Conservation (phyloP, 2,329 filamentous ascomycete genomes). For the Cladosporium velox region DNA sequence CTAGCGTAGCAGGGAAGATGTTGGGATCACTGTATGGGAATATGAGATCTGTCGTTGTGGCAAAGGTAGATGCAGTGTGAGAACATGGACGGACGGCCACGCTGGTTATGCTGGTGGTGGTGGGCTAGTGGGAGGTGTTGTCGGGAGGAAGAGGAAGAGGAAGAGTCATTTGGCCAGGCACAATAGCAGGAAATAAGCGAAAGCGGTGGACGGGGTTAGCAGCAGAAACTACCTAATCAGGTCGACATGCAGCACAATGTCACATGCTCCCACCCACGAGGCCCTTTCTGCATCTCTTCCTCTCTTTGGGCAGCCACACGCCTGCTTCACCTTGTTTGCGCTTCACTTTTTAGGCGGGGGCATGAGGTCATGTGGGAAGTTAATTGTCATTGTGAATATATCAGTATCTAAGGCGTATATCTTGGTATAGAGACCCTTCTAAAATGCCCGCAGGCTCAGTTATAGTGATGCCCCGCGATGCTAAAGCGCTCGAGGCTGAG, state of each 20-base stretch:
- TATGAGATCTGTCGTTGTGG: conserved; percentile 21
- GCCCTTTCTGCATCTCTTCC: neutral
- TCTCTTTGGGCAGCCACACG: conserved; percentile 3
- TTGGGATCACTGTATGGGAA: conserved; percentile 15
- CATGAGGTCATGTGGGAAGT: conserved; percentile 2
- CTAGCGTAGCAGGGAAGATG: neutral
- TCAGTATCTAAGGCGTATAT: neutral
- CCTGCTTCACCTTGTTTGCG: neutral
- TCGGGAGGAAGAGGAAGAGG: conserved; percentile 4
- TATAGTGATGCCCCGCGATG: neutral
- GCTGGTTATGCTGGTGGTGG: neutral
- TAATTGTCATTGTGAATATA: neutral
- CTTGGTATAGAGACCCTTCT: neutral
- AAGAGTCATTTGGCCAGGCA: conserved; percentile 10
- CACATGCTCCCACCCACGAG: conserved; percentile 3
- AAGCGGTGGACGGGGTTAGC: conserved; percentile 19
- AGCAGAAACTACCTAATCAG: neutral
- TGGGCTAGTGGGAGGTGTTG: neutral
- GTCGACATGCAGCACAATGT: conserved; percentile 7
- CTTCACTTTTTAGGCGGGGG: conserved; percentile 7
- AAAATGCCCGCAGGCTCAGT: neutral
- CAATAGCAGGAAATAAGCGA: conserved; percentile 16
- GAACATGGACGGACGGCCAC: conserved; percentile 9
- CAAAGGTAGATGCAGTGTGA: conserved; percentile 17
- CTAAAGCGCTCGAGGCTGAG: neutral